Evolutionary conservation across 805 yeast species (phyloP).

Genomic region (Candida easanensis): DNA sequence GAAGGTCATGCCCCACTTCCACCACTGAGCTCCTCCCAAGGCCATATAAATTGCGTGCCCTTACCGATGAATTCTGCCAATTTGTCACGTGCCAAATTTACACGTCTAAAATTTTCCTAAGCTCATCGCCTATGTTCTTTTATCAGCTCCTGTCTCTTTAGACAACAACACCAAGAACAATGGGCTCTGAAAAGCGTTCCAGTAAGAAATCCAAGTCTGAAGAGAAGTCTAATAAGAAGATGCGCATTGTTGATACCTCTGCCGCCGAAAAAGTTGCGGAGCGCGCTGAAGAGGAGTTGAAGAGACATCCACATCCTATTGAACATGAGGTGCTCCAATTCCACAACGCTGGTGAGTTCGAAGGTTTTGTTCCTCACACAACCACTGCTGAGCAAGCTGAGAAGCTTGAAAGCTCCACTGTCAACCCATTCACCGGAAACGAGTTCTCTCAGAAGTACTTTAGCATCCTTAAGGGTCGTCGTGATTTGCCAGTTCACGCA

Average conservation of each 20-base stretch:
- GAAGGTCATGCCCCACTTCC: too few species aligned
- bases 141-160: too few species aligned
- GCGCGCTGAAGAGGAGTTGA: slow-evolving; percentile 54
- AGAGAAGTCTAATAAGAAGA: slow-evolving; percentile 47
- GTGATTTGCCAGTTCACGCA: slow-evolving; percentile 90
- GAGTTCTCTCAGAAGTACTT: slow-evolving; percentile 63
- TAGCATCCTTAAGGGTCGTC: slow-evolving; percentile 73
- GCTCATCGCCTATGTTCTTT: slow-evolving; percentile 1
- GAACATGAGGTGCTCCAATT: slow-evolving; percentile 38
- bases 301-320: slow-evolving; percentile 44
- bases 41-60: too few species aligned
- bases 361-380: slow-evolving; percentile 50
- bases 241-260: slow-evolving; percentile 46
- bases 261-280: slow-evolving; percentile 67
- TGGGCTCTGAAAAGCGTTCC: slow-evolving; percentile 15
- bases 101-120: not conserved
- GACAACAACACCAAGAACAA: not conserved
- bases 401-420: slow-evolving; percentile 50
- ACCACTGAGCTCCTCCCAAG: too few species aligned
- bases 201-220: slow-evolving; percentile 13
- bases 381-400: slow-evolving; percentile 68
- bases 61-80: too few species aligned
- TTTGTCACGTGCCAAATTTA: not conserved
- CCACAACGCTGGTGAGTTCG: slow-evolving; percentile 68
- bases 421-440: slow-evolving; percentile 80